phyloP scores from a whole-genome alignment of 2,329 filamentous ascomycete species.

The Pestalotiopsis sp. region DNA sequence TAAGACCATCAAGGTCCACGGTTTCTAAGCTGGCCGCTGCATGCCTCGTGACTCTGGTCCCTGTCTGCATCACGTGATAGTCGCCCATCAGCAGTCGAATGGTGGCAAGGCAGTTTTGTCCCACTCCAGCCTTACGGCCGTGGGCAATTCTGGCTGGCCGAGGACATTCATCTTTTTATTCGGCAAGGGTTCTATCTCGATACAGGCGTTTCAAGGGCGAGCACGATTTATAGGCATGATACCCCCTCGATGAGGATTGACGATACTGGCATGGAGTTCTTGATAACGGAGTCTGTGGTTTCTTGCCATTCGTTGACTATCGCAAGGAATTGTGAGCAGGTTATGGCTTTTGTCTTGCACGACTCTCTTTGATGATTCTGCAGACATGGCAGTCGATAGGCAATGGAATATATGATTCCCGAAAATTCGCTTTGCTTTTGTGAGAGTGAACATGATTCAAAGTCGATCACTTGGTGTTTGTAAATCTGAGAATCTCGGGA shows the following conservation, averaged over 20 bases:
- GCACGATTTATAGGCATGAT: slow-evolving; percentile 33
- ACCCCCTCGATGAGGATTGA: slow-evolving; percentile 28
- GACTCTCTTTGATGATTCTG: slow-evolving; percentile 29
- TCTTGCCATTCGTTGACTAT: slow-evolving; percentile 19
- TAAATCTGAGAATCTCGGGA: background rate
- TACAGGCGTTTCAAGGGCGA: slow-evolving; percentile 34
- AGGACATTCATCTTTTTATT: slow-evolving; percentile 13
- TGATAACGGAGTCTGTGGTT: slow-evolving; percentile 14
- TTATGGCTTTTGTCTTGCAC: slow-evolving; percentile 22
- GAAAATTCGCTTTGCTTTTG: background rate
- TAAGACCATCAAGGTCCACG: slow-evolving; percentile 91
- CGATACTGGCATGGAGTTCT: slow-evolving; percentile 21
- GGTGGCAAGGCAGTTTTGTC: slow-evolving; percentile 16
- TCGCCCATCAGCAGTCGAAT: slow-evolving; percentile 9
- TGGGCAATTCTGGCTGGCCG: slow-evolving; percentile 24
- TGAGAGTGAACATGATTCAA: background rate
- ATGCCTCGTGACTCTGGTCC: slow-evolving; percentile 17
- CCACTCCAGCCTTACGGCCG: slow-evolving; percentile 18
- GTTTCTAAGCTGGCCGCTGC: slow-evolving; percentile 57
- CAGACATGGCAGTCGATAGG: slow-evolving; percentile 22
- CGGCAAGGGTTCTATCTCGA: slow-evolving; percentile 27
- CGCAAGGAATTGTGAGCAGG: slow-evolving; percentile 21
- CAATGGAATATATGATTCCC: slow-evolving; percentile 6
- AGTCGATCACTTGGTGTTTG: background rate
- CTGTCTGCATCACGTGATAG: slow-evolving; percentile 25